phyloP scores from a whole-genome alignment of 176 grass and related monocot genomes.

The Thinopyrum elongatum region DNA sequence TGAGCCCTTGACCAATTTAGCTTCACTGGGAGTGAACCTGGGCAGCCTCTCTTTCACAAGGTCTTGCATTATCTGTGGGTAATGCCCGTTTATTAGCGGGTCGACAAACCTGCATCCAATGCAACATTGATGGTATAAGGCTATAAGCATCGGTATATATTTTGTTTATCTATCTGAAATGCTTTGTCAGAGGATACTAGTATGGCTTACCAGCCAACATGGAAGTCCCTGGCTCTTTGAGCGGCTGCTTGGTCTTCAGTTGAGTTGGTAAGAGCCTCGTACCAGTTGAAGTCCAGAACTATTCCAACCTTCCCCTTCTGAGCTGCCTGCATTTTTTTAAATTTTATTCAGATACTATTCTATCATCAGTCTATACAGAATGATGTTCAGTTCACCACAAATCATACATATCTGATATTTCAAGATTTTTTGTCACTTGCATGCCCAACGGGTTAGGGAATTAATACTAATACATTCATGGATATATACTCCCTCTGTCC shows the following conservation, averaged over 20 bases:
- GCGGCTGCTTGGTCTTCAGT: constrained; percentile 65
- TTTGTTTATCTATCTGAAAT: neutral
- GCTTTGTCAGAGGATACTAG: constrained; percentile 2
- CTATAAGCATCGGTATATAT: neutral
- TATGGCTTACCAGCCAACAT: constrained; percentile 75
- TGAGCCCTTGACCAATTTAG: constrained; percentile 79
- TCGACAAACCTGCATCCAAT: constrained; percentile 62
- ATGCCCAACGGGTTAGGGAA: neutral
- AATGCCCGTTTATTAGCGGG: constrained; percentile 73
- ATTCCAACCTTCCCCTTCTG: constrained; percentile 71
- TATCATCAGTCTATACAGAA: neutral
- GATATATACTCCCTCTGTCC: too few species aligned
- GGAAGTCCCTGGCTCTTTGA: constrained; percentile 90
- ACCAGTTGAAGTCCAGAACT: constrained; percentile 70
- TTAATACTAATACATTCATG: neutral
- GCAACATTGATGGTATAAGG: neutral
- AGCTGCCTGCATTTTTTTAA: constrained; percentile 31
- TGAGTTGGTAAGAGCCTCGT: constrained; percentile 67
- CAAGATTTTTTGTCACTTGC: neutral
- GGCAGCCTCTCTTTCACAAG: constrained; percentile 70
- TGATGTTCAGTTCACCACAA: neutral
- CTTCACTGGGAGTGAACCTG: constrained; percentile 61
- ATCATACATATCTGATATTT: neutral
- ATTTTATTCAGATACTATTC: neutral
- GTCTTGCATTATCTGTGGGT: constrained; percentile 66